Evolutionary conservation across 768 basidiomycete species (phyloP).

Genomic region (Mycena leptocephala): DNA sequence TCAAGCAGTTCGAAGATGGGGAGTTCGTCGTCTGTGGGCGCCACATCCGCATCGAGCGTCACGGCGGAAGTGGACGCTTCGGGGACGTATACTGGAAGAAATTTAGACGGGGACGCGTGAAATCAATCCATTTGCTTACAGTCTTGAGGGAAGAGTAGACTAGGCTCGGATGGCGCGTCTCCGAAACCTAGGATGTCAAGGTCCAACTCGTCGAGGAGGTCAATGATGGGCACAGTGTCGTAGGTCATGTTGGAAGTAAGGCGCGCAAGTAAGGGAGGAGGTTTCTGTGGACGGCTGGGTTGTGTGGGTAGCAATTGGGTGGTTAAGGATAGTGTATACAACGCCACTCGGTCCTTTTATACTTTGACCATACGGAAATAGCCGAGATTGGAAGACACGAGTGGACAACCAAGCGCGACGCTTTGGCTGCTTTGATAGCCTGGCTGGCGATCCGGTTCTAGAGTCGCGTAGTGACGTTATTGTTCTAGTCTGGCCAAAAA

Average conservation of each 20-base stretch:
- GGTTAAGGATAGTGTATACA: background rate
- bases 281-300: background rate
- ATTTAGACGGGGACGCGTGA: background rate
- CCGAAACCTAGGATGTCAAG: constrained; percentile 26
- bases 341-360: constrained; percentile 21
- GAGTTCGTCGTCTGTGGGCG: background rate
- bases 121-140: background rate
- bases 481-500: constrained; percentile 2
- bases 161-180: background rate
- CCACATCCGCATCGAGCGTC: constrained; percentile 12
- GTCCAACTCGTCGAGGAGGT: constrained; percentile 31
- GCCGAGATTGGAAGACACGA: constrained; percentile 12
- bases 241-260: background rate
- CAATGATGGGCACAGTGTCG: constrained; percentile 14
- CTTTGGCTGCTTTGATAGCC: constrained; percentile 8
- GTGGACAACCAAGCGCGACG: background rate
- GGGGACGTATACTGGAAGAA: background rate
- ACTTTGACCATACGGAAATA: constrained; percentile 20
- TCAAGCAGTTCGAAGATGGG: constrained; percentile 9
- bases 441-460: background rate
- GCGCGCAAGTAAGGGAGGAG: background rate
- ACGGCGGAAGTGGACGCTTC: constrained; percentile 20
- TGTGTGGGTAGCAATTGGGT: background rate
- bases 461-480: constrained; percentile 28
- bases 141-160: background rate